Conservation (phyloP, 495 filamentous ascomycete species). For the Beverwykella pulmonaria region DNA sequence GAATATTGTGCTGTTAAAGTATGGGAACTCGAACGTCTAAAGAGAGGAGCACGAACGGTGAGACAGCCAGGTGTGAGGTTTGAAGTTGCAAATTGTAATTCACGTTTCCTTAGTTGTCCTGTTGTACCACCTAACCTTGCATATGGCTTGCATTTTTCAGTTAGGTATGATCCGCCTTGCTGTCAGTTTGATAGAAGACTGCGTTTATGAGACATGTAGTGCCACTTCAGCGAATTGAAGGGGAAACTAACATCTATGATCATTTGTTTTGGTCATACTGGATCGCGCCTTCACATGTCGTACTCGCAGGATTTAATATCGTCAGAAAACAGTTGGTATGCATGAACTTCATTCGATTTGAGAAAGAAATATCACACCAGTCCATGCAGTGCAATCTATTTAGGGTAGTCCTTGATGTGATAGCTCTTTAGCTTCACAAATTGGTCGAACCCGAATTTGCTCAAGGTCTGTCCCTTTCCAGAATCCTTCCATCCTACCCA, state of each 20-base stretch:
- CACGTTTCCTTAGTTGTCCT: neutral
- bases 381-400: constrained; percentile 45
- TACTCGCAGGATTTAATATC: neutral
- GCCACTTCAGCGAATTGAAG: constrained; percentile 20
- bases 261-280: constrained; percentile 1
- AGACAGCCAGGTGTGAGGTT: neutral
- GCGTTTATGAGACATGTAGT: constrained; percentile 22
- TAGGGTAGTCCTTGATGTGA: constrained; percentile 88
- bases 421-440: constrained; percentile 96
- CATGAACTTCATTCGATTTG: no score
- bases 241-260: neutral
- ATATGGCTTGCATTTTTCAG: constrained; percentile 30
- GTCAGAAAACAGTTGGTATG: neutral
- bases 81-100: neutral
- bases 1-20: no score
- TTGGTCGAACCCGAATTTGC: constrained; percentile 88
- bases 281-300: neutral
- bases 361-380: constrained; percentile 6
- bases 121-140: constrained; percentile 33
- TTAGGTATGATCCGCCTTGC: constrained; percentile 18
- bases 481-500: constrained; percentile 99
- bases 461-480: constrained; percentile 85
- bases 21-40: neutral
- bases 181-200: constrained; percentile 7
- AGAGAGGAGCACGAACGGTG: neutral